Evolutionary conservation across 108 stramenopile species (phyloP), one percentile per base, ranked within the genome.

Genomic region (Seminavis robusta): DNA sequence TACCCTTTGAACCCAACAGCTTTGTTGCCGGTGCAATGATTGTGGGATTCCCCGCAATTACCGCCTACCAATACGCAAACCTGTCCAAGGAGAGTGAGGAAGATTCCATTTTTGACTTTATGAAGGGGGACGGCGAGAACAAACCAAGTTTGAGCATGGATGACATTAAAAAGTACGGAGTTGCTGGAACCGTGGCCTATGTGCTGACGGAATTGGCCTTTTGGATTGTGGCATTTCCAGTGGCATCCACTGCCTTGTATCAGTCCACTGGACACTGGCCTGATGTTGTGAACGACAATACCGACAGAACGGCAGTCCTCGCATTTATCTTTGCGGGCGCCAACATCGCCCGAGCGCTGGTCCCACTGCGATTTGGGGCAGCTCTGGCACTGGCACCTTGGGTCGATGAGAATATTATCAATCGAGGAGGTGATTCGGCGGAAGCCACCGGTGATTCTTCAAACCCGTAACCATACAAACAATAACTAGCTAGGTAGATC

Each of bases 361-460:
- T 94, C 21, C 92, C 92, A n/a, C 47, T 94, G 52, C 79, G 92
- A 23, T 59, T 94, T 20, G 92, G 92, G 33, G 92, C 84, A 21
- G 92, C 92, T 0, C 43, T 94, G n/a, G 92, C 92, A 0, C 44
- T 90, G 42, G 92, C 92, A n/a, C 92, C 92, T 0, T 94, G 92
- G 92, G 92, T 94, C 1, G 85, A 90, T 41, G 87, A 86, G 46
- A 94, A 90, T 51, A 73, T 94, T 33, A 33, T 88, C 24, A 78
- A 75, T 44, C 55, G 80, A 52, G 30, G 10, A 37, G n/a, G n/a
- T n/a, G n/a, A n/a, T n/a, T n/a, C n/a, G n/a, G n/a, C 23, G 69
- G 33, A 20, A 44, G 47, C n/a, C n/a, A n/a, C n/a, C n/a, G n/a
- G n/a, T n/a, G n/a, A n/a, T n/a, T n/a, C n/a, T n/a, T n/a, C n/a